Conservation (phyloP, 2,329 filamentous ascomycete species). For the Penicillium sp. region DNA sequence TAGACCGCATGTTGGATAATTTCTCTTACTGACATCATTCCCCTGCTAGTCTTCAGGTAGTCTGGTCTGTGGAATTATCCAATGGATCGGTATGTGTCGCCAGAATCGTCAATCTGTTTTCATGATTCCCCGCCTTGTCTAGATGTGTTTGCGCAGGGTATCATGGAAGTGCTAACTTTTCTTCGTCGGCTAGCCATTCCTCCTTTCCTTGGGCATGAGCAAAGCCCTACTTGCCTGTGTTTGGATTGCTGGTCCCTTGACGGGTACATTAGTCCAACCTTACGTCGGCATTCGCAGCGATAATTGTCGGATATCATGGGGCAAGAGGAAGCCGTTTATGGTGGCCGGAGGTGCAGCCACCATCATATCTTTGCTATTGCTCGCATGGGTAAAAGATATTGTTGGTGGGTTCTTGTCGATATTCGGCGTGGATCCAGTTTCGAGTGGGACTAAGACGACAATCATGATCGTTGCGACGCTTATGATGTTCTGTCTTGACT, state of each 20-base stretch:
- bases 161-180: not conserved
- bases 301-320: conserved; percentile 71
- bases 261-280: conserved; percentile 75
- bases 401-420: conserved; percentile 66
- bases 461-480: conserved; percentile 78
- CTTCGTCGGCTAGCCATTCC: conserved; percentile 57
- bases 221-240: conserved; percentile 80
- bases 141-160: not conserved
- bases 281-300: conserved; percentile 81
- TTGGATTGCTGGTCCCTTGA: conserved; percentile 80
- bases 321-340: conserved; percentile 81
- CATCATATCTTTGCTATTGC: conserved; percentile 64
- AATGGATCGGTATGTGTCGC: conserved; percentile 70
- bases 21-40: not conserved
- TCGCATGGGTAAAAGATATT: conserved; percentile 73
- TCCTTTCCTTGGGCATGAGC: conserved; percentile 76
- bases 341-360: conserved; percentile 67
- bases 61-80: conserved; percentile 92
- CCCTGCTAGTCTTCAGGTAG: conserved; percentile 71
- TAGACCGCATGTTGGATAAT: not conserved
- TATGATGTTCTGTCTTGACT: conserved; percentile 87
- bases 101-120: not conserved
- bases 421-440: conserved; percentile 69
- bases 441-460: conserved; percentile 60
- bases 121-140: not conserved